Base-by-base conservation (phyloP, 179 eudicot species). In the Carnegiea gigantea region DNA sequence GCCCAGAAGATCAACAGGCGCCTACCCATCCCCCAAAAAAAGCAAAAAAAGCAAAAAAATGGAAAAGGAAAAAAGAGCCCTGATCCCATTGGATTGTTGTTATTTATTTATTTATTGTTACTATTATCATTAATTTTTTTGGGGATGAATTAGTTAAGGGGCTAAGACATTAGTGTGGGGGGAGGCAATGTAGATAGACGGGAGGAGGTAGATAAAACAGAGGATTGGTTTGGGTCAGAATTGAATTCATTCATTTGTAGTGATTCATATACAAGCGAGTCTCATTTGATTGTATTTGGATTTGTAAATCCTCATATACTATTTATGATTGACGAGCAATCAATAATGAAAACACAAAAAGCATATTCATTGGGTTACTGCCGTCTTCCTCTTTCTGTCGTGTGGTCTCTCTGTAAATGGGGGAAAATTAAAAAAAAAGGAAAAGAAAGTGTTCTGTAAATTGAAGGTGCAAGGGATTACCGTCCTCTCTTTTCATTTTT, bases 241-340 rank as follows among this genome's bases (percentile, higher is more conserved):
- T 80, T 48, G 70, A 15, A 33, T 80, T 84, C 78, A 85, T 85
- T 85, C 85, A 85, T 81, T 85, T 82, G 87, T 85, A 85, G 87
- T 85, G 82, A 82, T 82, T 71, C 81, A 82, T 85, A 72, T 82
- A 70, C 40, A 67, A 30, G 72, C 82, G 75, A 59, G 78, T 53
- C 59, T 30, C 33, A 30, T 67, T 75, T 73, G 78, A 76, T 38
- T 73, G 28, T 80, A 77, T 82, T 79, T 85, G 23, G 23, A 60
- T 57, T 85, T 82, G 85, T 85, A 85, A 82, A 82, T 85, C 49
- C 23, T 70, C 49, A 23, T 24, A 43, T 77, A 51, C 76, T 14
- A 73, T 78, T 71, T 72, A 76, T 82, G 85, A 82, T 36, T 82
- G 83, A 79, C 77, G 82, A 82, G 84, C 53, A 79, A 76, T 82